Percentiles rank a stretch among this genome's conserved stretches.
Conservation (phyloP, 768 basidiomycete species). For the Galerina marginata region DNA sequence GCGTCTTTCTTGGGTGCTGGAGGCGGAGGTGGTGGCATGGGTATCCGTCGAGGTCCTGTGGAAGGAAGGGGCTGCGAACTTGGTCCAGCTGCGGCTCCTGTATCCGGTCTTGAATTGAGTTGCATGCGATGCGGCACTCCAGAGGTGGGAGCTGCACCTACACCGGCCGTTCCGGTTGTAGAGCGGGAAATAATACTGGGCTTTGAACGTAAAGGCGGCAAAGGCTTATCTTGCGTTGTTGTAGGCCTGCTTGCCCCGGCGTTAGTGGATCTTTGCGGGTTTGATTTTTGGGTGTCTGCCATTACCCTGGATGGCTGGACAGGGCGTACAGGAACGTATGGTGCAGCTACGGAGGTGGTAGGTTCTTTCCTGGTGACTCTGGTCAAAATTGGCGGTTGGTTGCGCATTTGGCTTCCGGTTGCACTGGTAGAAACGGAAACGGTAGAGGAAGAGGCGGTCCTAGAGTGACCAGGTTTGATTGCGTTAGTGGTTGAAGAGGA, state of each 20-base stretch:
- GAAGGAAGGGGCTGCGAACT: slow-evolving; percentile 16
- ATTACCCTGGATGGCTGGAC: slow-evolving; percentile 20
- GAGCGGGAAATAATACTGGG: slow-evolving; percentile 13
- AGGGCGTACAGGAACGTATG: slow-evolving; percentile 33
- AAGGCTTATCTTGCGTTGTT: slow-evolving; percentile 16
- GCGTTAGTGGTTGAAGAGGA: slow-evolving; percentile 24
- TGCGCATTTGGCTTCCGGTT: slow-evolving; percentile 17
- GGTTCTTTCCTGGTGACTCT: slow-evolving; percentile 28
- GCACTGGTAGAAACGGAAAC: slow-evolving; percentile 20
- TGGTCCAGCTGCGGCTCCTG: slow-evolving; percentile 14
- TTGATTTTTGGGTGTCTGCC: slow-evolving; percentile 9
- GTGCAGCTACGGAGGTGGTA: slow-evolving; percentile 24
- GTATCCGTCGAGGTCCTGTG: slow-evolving; percentile 31
- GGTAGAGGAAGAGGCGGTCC: slow-evolving; percentile 34
- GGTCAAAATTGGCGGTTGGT: slow-evolving; percentile 22
- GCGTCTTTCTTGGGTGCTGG: slow-evolving; percentile 23
- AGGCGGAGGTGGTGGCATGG: slow-evolving; percentile 26
- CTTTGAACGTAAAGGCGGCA: slow-evolving; percentile 18
- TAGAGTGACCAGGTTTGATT: slow-evolving; percentile 19
- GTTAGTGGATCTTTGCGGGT: slow-evolving; percentile 9
- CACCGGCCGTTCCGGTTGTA: background rate
- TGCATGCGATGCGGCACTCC: slow-evolving; percentile 30
- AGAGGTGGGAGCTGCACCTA: slow-evolving; percentile 5
- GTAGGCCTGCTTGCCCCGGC: slow-evolving; percentile 6
- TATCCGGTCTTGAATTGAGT: slow-evolving; percentile 20